Evolutionary conservation across 2,329 filamentous ascomycete species (phyloP).

Genomic region (Ophiostoma novo-ulmi): DNA sequence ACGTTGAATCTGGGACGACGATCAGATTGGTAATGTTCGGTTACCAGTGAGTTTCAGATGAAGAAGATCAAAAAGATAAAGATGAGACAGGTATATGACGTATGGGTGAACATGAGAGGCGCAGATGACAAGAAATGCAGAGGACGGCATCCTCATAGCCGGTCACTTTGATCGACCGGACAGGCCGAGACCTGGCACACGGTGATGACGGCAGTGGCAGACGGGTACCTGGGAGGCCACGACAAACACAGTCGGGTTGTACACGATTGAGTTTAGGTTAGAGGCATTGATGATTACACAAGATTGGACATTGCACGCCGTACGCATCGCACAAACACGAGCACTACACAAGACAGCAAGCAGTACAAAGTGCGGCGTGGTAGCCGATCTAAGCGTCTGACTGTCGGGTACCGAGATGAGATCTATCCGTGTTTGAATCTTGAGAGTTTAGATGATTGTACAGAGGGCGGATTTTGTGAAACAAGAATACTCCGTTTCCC

Average conservation of each 20-base stretch:
- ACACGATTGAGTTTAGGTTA: neutral
- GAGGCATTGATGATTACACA: neutral
- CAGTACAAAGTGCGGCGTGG: neutral
- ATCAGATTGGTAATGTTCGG: neutral
- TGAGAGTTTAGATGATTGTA: neutral
- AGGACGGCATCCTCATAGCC: neutral
- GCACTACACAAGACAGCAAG: neutral
- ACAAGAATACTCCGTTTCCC: neutral
- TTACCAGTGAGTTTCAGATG: constrained; percentile 3
- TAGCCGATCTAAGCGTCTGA: neutral
- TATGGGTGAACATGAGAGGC: neutral
- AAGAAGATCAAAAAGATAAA: neutral
- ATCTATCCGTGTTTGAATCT: constrained; percentile 8
- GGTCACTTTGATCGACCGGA: neutral
- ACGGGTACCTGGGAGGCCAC: neutral
- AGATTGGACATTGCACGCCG: neutral
- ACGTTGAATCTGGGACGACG: constrained; percentile 4
- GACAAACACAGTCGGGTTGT: neutral
- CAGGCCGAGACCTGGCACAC: constrained; percentile 11
- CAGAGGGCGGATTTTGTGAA: neutral
- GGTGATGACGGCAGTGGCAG: neutral
- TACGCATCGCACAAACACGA: neutral
- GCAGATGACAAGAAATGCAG: neutral
- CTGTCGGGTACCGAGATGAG: constrained; percentile 1
- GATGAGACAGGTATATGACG: neutral